phyloP scores from a whole-genome alignment of 1,139 yeast species.

The Kodamaea fungicola region DNA sequence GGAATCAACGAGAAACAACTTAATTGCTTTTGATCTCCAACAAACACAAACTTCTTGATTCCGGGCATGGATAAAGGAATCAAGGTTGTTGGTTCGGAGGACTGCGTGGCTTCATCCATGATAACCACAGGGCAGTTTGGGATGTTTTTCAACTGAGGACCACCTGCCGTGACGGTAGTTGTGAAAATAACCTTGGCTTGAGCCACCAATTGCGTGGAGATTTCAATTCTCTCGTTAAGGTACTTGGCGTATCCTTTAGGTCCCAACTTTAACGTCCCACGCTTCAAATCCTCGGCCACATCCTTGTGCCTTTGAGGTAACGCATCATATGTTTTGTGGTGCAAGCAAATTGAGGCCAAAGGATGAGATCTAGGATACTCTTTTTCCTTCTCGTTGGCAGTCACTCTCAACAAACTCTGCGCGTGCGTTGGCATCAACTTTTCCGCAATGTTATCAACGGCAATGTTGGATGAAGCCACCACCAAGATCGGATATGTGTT shows the following conservation, averaged over 20 bases:
- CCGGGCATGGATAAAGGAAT: constrained; percentile 70
- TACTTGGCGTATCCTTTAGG: constrained; percentile 48
- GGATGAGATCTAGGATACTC: constrained; percentile 58
- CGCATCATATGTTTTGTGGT: constrained; percentile 52
- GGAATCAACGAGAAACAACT: constrained; percentile 67
- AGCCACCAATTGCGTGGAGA: constrained; percentile 48
- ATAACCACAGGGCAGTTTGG: constrained; percentile 62
- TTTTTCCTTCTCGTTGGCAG: constrained; percentile 57
- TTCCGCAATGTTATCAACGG: constrained; percentile 75
- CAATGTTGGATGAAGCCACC: constrained; percentile 74
- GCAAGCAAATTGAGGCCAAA: constrained; percentile 57
- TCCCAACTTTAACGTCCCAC: constrained; percentile 32
- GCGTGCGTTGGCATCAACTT: constrained; percentile 51
- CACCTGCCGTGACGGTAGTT: constrained; percentile 71
- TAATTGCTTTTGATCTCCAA: constrained; percentile 67
- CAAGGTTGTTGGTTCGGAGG: constrained; percentile 66
- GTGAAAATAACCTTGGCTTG: constrained; percentile 71
- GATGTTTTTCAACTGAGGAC: constrained; percentile 55
- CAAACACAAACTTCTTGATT: constrained; percentile 63
- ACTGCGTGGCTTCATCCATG: constrained; percentile 46
- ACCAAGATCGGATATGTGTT: constrained; percentile 64
- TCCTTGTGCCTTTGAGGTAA: constrained; percentile 45
- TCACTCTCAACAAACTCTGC: constrained; percentile 55
- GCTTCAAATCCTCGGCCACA: constrained; percentile 35
- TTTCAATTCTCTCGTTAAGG: constrained; percentile 38